Evolutionary conservation across 805 yeast species (phyloP).

Genomic region (Starmerella sirachaensis): DNA sequence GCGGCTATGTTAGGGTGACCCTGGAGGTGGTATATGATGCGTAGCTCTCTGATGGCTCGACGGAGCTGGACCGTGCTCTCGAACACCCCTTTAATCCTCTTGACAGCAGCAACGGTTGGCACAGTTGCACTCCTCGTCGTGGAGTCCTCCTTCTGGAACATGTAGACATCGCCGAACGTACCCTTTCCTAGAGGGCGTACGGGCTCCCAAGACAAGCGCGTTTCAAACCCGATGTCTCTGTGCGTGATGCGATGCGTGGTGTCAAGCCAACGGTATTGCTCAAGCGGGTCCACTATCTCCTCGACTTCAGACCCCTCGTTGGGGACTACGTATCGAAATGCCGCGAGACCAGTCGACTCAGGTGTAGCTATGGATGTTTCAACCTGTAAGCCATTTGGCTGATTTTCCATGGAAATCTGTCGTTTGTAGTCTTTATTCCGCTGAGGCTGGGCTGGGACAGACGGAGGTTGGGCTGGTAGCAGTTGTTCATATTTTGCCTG

Average conservation of each 20-base stretch:
- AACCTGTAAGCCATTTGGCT: too few species aligned
- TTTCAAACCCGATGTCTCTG: constrained; percentile 11
- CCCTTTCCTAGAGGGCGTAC: constrained; percentile 20
- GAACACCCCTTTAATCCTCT: constrained; percentile 65
- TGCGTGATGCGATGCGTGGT: constrained; percentile 18
- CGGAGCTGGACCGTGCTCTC: constrained; percentile 53
- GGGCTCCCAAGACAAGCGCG: constrained; percentile 15
- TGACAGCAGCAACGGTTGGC: constrained; percentile 47
- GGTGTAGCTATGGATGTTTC: too few species aligned
- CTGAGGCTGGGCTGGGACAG: too few species aligned
- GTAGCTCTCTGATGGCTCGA: constrained; percentile 74
- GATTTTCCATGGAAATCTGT: too few species aligned
- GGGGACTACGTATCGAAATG: too few species aligned
- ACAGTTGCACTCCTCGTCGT: not conserved
- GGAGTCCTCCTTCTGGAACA: constrained; percentile 10
- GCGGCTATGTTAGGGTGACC: constrained; percentile 78
- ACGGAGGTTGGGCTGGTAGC: too few species aligned
- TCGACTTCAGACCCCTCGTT: too few species aligned
- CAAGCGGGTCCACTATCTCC: not conserved
- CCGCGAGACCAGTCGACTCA: too few species aligned
- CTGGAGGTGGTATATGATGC: constrained; percentile 65
- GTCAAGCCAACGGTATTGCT: not conserved
- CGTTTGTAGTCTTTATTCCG: too few species aligned
- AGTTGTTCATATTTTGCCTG: too few species aligned
- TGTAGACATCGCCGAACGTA: constrained; percentile 23